Base-by-base conservation (phyloP, 2,329 filamentous ascomycete species). In the Calycina herbarum region DNA sequence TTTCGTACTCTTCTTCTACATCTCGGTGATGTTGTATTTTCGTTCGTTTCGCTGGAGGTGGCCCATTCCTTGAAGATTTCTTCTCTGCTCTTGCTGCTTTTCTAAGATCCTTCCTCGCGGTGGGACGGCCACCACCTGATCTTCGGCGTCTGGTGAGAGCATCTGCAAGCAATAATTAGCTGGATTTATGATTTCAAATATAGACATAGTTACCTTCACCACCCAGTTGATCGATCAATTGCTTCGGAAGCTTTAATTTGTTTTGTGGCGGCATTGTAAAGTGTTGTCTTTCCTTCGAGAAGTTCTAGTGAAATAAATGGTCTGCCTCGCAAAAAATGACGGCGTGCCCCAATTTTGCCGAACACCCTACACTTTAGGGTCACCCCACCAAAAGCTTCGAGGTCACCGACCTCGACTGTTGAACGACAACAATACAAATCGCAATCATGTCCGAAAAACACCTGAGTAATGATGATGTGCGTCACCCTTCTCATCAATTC, bases 401-500 rank as follows among this genome's bases (percentile, higher is more conserved):
- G 38, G 38, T 38, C 54, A 17, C 15, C 24, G 20, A 54, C 48
- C 48, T 54, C 48, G 20, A 51, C 27, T 10, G 5, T 35, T n/a
- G 48, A 60, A 38, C 27, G 24, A 15, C 61, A 61, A 65, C 61
- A 64, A 58, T 27, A 38, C 35, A 67, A 63, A 58, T 66, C 40
- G 15, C 31, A 51, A 68, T 68, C 65, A 84, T 83, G 82, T 73
- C 78, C 59, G 80, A 80, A 76, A 78, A 78, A 48, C 85, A 85
- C 74, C 70, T 89, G 67, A 86, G 78, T 73, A 86, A 88, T 75
- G 86, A 89, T 69, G 86, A 89, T 78, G 87, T 87, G 75, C 31
- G 64, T 64, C 40, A 45, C 24, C 11, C 3, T 38, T 20, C 31
- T 33, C 20, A 15, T 31, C 38, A 59, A 40, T 61, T 65, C 24